Conservation (phyloP, 306 rosid genomes). For the Cicer pinnatifidum region DNA sequence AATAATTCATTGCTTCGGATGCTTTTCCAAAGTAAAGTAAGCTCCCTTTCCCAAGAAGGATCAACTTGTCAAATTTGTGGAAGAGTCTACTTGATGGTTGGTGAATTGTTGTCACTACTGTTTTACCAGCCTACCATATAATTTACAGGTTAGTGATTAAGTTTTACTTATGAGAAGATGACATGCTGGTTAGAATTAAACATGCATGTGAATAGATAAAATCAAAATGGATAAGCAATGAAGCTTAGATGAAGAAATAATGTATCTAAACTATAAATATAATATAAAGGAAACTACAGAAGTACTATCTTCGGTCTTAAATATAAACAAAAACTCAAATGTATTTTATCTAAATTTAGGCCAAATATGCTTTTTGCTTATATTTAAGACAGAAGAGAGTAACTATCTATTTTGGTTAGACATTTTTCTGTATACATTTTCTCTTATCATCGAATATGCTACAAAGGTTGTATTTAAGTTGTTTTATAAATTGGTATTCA, state of each 20-base stretch:
- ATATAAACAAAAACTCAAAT: too few relatives aligned
- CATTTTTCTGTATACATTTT: too few relatives aligned
- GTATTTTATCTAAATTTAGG: too few relatives aligned
- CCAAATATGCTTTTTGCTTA: too few relatives aligned
- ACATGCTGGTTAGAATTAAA: constrained; percentile 3
- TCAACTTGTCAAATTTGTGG: constrained; percentile 93
- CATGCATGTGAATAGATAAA: neutral
- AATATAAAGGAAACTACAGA: too few relatives aligned
- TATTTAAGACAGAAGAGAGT: too few relatives aligned
- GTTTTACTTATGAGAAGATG: neutral
- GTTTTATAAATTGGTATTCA: neutral
- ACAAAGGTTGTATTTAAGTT: too few relatives aligned
- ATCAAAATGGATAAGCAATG: constrained; percentile 6
- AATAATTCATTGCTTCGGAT: constrained; percentile 76
- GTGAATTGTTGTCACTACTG: constrained; percentile 95
- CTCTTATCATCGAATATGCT: too few relatives aligned
- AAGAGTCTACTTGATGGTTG: constrained; percentile 98
- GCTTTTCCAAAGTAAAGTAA: constrained; percentile 95
- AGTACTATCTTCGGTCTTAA: too few relatives aligned
- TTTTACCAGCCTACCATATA: constrained; percentile 81
- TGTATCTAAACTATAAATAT: too few relatives aligned
- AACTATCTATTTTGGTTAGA: too few relatives aligned
- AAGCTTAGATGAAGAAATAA: constrained; percentile 3
- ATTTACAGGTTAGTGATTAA: constrained; percentile 24
- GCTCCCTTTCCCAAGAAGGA: constrained; percentile 95